Percentiles rank a stretch among this genome's conserved stretches.
These are phyloP conservation scores for Erodium texanum DNA, from an alignment of 441 rosid species.

Conservation along the genomic window DNA sequence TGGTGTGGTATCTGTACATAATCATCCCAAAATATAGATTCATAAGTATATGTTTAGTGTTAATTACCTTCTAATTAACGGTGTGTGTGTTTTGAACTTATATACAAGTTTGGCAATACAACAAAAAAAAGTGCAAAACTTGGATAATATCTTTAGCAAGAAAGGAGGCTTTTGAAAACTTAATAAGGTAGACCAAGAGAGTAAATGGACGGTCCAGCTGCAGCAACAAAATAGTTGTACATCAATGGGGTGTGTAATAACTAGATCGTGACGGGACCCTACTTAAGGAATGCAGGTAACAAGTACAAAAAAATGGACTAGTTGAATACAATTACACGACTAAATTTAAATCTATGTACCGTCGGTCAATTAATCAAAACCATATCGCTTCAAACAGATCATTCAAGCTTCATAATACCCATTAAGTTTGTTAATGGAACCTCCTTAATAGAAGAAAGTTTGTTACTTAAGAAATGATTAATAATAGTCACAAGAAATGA, in stretches of 20 bases:
- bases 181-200: not conserved
- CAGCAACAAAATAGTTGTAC: not conserved
- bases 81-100: too few relatives aligned
- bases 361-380: too few relatives aligned
- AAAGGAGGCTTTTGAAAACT: not conserved
- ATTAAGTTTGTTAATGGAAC: not conserved
- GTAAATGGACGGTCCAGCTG: not conserved
- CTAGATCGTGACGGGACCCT: not conserved
- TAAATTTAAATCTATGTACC: too few relatives aligned
- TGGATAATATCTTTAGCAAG: too few relatives aligned
- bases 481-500: not conserved
- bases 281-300: not conserved
- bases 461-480: not conserved
- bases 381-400: too few relatives aligned
- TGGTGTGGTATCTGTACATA: constrained; percentile 55
- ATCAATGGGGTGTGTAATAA: not conserved
- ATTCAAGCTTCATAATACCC: too few relatives aligned
- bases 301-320: not conserved
- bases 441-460: not conserved
- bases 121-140: too few relatives aligned
- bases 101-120: too few relatives aligned
- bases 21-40: too few relatives aligned
- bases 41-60: too few relatives aligned
- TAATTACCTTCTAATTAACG: too few relatives aligned
- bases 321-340: too few relatives aligned